Base-by-base conservation (phyloP, 148 eudicot genomes). In the Cornus suecica region DNA sequence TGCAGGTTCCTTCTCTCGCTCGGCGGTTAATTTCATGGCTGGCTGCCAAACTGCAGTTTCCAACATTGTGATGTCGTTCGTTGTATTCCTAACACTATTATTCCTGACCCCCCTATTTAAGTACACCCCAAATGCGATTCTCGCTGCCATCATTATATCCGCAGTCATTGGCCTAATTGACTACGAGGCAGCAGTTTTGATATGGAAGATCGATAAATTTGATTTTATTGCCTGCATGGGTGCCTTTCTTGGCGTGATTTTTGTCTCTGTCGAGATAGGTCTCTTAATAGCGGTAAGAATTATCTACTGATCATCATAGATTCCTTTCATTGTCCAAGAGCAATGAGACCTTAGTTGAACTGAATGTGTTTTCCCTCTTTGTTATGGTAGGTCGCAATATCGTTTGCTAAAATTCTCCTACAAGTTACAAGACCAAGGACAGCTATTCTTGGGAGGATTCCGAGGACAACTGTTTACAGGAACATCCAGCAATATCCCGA, bases 1-100 rank as follows among this genome's bases (percentile, higher is more conserved):
- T 77, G 79, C 92, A 94, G 98, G 98, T 58, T 94, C 98, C 28
- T 94, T 94, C 81, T 94, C 98, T 42, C 88, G 98, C 14, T 91
- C 98, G 51, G 98, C 98, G 16, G 98, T 94, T 28, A 94, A 94
- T 70, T 91, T 75, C 86, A 91, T 90, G 93, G 90, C 98, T 31
- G 98, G 98, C 42, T 94, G 98, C 82, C 85, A 86, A 79, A 90
- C 98, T 16, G 92, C 91, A 13, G 87, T 90, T 42, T 94, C 98
- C 0, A 94, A 94, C 80, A 84, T 94, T 4, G 78, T 94, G 64
- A 94, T 94, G 98, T 90, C 97, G 8, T 8, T 76, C 20, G 82
- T 90, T 27, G 93, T 94, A 29, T 79, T 94, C 60, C 78, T 94
- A 37, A 89, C 98, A 2, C 71, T 94, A 78, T 48, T 71, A 48